Conservation (phyloP, 805 yeast species). For the Danielozyma ontarioensis region DNA sequence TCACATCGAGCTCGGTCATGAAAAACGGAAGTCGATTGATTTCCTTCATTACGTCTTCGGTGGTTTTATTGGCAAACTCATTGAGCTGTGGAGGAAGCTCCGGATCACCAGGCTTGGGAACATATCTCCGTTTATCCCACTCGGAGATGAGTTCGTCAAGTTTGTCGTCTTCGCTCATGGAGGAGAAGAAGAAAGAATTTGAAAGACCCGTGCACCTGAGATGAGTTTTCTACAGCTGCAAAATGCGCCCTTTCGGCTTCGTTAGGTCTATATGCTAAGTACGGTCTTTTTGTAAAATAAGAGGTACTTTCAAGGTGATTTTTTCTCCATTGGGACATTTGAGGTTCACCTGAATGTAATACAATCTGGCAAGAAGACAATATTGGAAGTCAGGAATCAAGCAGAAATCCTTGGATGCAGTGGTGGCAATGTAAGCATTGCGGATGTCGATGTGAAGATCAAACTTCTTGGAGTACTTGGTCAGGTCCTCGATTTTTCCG, state of each 20-base stretch:
- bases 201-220: too few species aligned
- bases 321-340: constrained; percentile 21
- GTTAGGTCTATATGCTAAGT: not conserved
- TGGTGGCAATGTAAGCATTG: constrained; percentile 7
- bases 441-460: constrained; percentile 21
- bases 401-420: constrained; percentile 21
- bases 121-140: constrained; percentile 37
- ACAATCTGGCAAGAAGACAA: constrained; percentile 29
- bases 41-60: constrained; percentile 73
- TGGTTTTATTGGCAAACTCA: constrained; percentile 53
- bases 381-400: constrained; percentile 36
- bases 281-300: constrained; percentile 14
- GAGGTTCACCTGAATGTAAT: constrained; percentile 23
- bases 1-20: constrained; percentile 81
- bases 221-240: too few species aligned
- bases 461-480: constrained; percentile 16
- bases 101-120: constrained; percentile 57
- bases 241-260: too few species aligned
- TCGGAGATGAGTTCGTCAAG: constrained; percentile 25
- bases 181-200: not conserved
- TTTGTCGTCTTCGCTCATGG: constrained; percentile 12
- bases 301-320: constrained; percentile 20
- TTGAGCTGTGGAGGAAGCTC: constrained; percentile 79
- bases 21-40: constrained; percentile 85
- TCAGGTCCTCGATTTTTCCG: constrained; percentile 10